Base-by-base conservation (phyloP, 129 eudicot species). In the Calendula officinalis region DNA sequence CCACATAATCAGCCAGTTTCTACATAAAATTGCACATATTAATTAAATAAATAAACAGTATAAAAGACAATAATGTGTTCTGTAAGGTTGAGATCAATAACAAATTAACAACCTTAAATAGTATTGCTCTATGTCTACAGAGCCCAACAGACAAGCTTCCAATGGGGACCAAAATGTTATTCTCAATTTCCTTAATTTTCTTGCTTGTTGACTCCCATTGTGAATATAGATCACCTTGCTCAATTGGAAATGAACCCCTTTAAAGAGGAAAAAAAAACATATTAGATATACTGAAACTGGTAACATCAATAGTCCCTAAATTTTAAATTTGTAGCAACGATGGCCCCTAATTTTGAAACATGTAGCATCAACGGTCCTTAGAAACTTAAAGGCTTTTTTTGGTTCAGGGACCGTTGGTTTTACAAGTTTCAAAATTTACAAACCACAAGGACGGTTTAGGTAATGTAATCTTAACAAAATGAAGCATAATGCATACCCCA, bases 51-150 rank as follows among this genome's bases (percentile, higher is more conserved):
- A 12, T 22, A 52, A 52, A 4, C 13, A 17, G 2, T 5, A 47
- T 12, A 51, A 33, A 51, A 52, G 58, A 52, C 14, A 49, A 7
- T 14, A 34, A 1, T 65, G 22, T 5, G 59, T n/a, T 51, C 9
- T 15, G 51, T 39, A 51, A 52, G 15, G 9, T 37, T 39, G 62
- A 17, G 70, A 37, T 16, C 4, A 35, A 65, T 63, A 8, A 58
- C 71, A 51, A 90, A 35, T 49, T 63, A 8, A 58, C 71, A 51
- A 90, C 97, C 89, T 90, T 90, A 73, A 86, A 90, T 41, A 90
- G 86, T 52, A 90, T 81, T 30, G 95, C 89, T 7, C 91, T 87
- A 69, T 90, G 97, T 74, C 95, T 80, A 69, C 91, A 86, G 43
- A 90, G 91, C 40, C 97, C 95, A 56, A 59, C 70, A 22, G 92